Evolutionary conservation across 1,139 yeast genomes (phyloP).

Genomic region (Geotrichum fermentans): DNA sequence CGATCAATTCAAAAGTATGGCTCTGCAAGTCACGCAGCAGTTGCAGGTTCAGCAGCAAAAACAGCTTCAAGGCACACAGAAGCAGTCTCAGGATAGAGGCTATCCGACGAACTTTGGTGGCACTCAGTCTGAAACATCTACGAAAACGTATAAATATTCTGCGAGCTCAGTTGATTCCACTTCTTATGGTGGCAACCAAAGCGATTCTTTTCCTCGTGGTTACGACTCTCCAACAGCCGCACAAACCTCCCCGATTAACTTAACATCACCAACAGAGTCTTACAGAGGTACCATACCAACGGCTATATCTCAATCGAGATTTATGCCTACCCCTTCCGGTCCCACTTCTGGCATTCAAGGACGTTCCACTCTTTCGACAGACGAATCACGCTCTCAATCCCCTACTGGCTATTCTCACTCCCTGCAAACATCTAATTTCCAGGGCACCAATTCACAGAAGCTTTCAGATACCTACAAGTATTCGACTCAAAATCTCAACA

Average conservation of each 20-base stretch:
- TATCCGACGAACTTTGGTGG: too few relatives aligned
- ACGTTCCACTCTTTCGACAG: too few relatives aligned
- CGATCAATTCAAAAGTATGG: conserved; percentile 28
- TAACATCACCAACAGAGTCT: too few relatives aligned
- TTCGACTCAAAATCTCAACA: background rate
- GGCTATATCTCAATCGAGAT: background rate
- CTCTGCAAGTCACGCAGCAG: conserved; percentile 30
- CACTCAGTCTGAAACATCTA: too few relatives aligned
- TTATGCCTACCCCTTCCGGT: background rate
- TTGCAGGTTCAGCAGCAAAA: conserved; percentile 27
- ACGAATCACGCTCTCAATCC: background rate
- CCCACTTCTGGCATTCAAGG: background rate
- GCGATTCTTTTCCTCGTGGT: too few relatives aligned
- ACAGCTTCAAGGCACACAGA: background rate
- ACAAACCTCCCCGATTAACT: too few relatives aligned
- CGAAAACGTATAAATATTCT: too few relatives aligned
- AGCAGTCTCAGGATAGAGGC: background rate
- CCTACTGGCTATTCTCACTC: background rate
- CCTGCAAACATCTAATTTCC: background rate
- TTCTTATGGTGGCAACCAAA: too few relatives aligned
- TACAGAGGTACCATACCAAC: too few relatives aligned
- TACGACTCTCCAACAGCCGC: too few relatives aligned
- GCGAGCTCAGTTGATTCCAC: too few relatives aligned
- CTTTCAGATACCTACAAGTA: background rate
- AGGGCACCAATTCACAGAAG: background rate